These are phyloP conservation scores for Lachancea lanzarotensis DNA, from an alignment of 805 yeast species.

Conservation along the genomic window DNA sequence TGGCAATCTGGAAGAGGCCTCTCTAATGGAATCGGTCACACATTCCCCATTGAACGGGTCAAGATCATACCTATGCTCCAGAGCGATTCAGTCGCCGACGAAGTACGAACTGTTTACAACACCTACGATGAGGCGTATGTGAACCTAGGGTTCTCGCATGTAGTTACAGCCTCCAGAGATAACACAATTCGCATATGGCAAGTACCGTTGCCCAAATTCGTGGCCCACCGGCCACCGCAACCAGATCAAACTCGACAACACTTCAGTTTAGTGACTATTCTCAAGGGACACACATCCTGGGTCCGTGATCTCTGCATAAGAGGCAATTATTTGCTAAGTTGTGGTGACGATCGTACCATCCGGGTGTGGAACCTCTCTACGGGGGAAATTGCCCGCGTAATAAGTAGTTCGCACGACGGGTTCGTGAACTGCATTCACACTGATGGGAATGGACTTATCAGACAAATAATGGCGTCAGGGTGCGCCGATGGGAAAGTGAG, in stretches of 20 bases:
- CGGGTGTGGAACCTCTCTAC: constrained; percentile 67
- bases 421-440: constrained; percentile 55
- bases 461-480: constrained; percentile 20
- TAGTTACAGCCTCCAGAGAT: constrained; percentile 77
- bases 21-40: constrained; percentile 66
- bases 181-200: constrained; percentile 69
- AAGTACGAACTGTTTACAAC: constrained; percentile 23
- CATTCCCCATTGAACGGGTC: constrained; percentile 74
- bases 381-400: constrained; percentile 43
- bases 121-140: constrained; percentile 24
- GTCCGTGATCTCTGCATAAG: constrained; percentile 63
- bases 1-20: constrained; percentile 60
- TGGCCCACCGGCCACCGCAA: constrained; percentile 48
- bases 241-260: constrained; percentile 51
- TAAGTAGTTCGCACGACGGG: constrained; percentile 61
- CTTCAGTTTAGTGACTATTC: constrained; percentile 50
- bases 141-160: constrained; percentile 57
- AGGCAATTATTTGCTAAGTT: constrained; percentile 69
- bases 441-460: constrained; percentile 19
- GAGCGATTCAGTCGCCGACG: constrained; percentile 1
- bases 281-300: constrained; percentile 84
- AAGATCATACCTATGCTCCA: constrained; percentile 55
- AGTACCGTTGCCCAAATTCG: constrained; percentile 57
- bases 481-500: constrained; percentile 20
- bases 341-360: constrained; percentile 73